These are phyloP conservation scores for Albugo candida DNA, from an alignment of 352 stramenopile species.

Conservation along the genomic window DNA sequence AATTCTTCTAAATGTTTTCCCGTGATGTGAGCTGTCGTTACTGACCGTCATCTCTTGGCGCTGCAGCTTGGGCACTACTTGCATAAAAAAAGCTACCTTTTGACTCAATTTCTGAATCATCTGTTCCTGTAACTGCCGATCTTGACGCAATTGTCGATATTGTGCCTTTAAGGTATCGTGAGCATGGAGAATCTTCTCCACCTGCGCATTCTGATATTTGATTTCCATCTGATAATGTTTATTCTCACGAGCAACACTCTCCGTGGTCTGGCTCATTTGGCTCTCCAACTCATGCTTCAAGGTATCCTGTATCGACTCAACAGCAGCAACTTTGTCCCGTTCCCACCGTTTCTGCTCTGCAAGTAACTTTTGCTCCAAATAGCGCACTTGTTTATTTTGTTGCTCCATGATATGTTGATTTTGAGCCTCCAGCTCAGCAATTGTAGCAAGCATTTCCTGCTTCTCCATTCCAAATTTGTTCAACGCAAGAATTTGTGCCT, in stretches of 20 bases:
- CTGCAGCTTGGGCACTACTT: constrained; percentile 44
- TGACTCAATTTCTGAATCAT: constrained; percentile 37
- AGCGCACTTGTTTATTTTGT: constrained; percentile 5
- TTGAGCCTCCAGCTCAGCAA: constrained; percentile 16
- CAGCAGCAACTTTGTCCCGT: constrained; percentile 6
- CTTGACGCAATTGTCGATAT: constrained; percentile 19
- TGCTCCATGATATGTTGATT: constrained; percentile 29
- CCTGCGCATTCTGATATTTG: constrained; percentile 29
- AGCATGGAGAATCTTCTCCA: constrained; percentile 33
- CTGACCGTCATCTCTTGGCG: constrained; percentile 11
- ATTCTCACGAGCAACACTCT: constrained; percentile 47
- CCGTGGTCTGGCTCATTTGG: constrained; percentile 37
- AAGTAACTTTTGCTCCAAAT: not conserved
- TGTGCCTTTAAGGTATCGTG: constrained; percentile 17
- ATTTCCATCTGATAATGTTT: constrained; percentile 36
- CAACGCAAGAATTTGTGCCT: constrained; percentile 16
- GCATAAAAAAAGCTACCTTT: constrained; percentile 47
- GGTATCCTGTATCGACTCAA: constrained; percentile 16
- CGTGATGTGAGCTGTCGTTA: too few species aligned
- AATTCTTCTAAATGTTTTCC: too few species aligned
- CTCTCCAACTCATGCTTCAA: constrained; percentile 30
- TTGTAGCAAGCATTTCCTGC: constrained; percentile 14
- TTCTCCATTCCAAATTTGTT: constrained; percentile 18
- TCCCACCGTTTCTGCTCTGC: not conserved
- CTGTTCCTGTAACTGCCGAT: constrained; percentile 36